Percentiles rank a stretch among this genome's conserved stretches.
phyloP scores from a whole-genome alignment of 2,329 filamentous ascomycete species.

The Moelleriella libera region DNA sequence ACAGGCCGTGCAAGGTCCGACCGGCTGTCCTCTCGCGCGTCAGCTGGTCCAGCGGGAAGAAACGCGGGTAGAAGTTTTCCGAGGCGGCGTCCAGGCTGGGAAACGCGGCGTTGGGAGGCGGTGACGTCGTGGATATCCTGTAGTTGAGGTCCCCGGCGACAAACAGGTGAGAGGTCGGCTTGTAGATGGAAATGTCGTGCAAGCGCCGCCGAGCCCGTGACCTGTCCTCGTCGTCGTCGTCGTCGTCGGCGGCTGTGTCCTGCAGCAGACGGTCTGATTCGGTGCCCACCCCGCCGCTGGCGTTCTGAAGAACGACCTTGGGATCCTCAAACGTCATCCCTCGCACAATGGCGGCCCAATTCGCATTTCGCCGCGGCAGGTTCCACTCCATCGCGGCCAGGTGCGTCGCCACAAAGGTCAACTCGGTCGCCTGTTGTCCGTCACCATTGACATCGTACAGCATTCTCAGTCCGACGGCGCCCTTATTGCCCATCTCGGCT shows the following conservation, averaged over 20 bases:
- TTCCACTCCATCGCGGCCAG: constrained; percentile 78
- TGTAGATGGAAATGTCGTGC: constrained; percentile 55
- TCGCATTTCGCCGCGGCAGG: constrained; percentile 60
- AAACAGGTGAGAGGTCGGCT: constrained; percentile 63
- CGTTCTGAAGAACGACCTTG: constrained; percentile 19
- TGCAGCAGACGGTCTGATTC: constrained; percentile 19
- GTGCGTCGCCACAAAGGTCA: constrained; percentile 83
- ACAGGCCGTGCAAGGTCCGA: constrained; percentile 63
- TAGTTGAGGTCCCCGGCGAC: constrained; percentile 92
- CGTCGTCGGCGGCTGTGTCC: constrained; percentile 19
- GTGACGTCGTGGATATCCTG: constrained; percentile 57
- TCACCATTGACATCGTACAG: constrained; percentile 29
- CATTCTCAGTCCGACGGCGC: constrained; percentile 68
- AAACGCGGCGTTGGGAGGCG: constrained; percentile 46
- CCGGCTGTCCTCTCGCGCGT: constrained; percentile 53
- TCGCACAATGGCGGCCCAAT: constrained; percentile 77
- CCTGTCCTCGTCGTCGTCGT: too few species aligned
- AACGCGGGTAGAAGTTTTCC: constrained; percentile 46
- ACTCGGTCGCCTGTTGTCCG: constrained; percentile 32
- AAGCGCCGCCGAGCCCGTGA: constrained; percentile 29
- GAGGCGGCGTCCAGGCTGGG: constrained; percentile 44
- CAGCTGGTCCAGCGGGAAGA: constrained; percentile 69
- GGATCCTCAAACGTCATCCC: constrained; percentile 60
- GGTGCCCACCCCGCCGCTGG: constrained; percentile 10
- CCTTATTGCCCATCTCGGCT: constrained; percentile 89